Evolutionary conservation across 2,329 filamentous ascomycete species (phyloP).

Genomic region (Elsinoe arachidis): DNA sequence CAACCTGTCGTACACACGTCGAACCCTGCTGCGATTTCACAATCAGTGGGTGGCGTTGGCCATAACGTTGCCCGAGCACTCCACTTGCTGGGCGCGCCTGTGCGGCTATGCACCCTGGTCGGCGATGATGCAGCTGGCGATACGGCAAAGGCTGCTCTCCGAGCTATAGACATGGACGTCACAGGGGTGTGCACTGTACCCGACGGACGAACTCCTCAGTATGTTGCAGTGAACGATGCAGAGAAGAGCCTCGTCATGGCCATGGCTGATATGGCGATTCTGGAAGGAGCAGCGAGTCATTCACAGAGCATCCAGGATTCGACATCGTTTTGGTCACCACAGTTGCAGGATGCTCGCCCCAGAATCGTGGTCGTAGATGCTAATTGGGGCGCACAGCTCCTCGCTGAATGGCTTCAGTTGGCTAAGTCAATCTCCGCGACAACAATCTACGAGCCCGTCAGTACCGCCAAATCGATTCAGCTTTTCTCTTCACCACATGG

Average conservation of each 20-base stretch:
- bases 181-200: constrained; percentile 50
- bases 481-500: constrained; percentile 47
- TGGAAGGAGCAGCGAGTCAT: constrained; percentile 38
- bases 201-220: constrained; percentile 70
- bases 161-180: constrained; percentile 55
- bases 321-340: constrained; percentile 47
- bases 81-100: constrained; percentile 56
- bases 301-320: too few relatives aligned
- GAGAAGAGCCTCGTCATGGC: constrained; percentile 79
- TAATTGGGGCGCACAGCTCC: constrained; percentile 65
- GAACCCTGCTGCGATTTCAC: constrained; percentile 71
- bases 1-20: constrained; percentile 62
- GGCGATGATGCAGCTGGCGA: constrained; percentile 71
- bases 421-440: constrained; percentile 48
- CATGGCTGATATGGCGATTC: constrained; percentile 91
- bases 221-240: constrained; percentile 78
- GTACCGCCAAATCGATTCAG: constrained; percentile 63
- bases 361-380: constrained; percentile 77
- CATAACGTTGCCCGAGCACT: constrained; percentile 84
- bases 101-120: constrained; percentile 70
- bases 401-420: constrained; percentile 59
- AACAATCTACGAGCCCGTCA: constrained; percentile 84
- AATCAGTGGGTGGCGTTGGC: constrained; percentile 83
- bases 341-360: constrained; percentile 50
- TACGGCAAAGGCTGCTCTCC: constrained; percentile 59